Percentiles rank a stretch among this genome's conserved stretches.
phyloP scores from a whole-genome alignment of 2,329 filamentous ascomycete genomes.

The Colletotrichum orbiculare region DNA sequence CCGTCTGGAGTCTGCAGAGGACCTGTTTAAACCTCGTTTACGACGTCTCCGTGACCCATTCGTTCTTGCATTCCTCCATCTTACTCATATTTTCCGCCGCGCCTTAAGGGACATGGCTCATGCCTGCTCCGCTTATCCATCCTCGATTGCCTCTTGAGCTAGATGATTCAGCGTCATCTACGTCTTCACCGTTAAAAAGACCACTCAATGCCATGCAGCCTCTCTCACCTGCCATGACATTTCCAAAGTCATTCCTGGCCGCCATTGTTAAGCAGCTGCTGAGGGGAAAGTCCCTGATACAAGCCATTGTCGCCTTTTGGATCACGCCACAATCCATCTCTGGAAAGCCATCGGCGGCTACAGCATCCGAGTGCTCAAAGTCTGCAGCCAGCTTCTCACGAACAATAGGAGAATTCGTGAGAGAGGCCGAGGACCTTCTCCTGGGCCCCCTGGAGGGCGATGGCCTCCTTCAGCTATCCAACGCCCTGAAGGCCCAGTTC shows the following conservation, averaged over 20 bases:
- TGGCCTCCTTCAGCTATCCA: conserved; percentile 58
- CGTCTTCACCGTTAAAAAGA: conserved; percentile 3
- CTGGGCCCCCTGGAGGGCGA: conserved; percentile 59
- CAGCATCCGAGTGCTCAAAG: conserved; percentile 22
- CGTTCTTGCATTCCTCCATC: conserved; percentile 13
- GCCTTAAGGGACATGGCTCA: conserved; percentile 32
- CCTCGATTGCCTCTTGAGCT: conserved; percentile 35
- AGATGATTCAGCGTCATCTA: conserved; percentile 32
- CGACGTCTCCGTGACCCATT: conserved; percentile 25
- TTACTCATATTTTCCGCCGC: conserved; percentile 11
- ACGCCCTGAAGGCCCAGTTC: conserved; percentile 65
- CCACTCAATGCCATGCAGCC: conserved; percentile 56
- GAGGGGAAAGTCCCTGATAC: conserved; percentile 68
- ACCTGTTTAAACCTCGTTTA: conserved; percentile 34
- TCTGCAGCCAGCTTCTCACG: conserved; percentile 39
- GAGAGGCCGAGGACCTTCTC: conserved; percentile 65
- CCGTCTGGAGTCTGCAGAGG: conserved; percentile 20
- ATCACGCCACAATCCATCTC: conserved; percentile 21
- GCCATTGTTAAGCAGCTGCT: conserved; percentile 68
- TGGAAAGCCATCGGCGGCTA: conserved; percentile 25
- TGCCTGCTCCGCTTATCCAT: conserved; percentile 32
- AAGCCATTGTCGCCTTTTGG: conserved; percentile 59
- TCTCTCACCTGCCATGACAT: conserved; percentile 67
- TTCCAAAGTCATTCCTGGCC: conserved; percentile 65
- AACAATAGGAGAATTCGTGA: conserved; percentile 63